phyloP scores from a whole-genome alignment of 2,329 filamentous ascomycete species.

The Fusarium nelsonii region DNA sequence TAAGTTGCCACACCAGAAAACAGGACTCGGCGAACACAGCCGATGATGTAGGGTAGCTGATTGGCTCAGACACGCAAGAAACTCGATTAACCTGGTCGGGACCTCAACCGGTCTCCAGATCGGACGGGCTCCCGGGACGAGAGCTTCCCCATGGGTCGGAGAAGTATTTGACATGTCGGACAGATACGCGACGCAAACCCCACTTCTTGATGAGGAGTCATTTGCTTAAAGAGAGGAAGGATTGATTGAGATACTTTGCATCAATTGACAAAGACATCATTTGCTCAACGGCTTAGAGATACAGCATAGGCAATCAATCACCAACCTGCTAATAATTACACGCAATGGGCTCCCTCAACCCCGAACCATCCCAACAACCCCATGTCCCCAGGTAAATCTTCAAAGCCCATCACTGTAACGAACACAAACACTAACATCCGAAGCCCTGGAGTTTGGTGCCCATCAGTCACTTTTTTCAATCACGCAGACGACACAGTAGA shows the following conservation, averaged over 20 bases:
- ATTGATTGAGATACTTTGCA: not conserved
- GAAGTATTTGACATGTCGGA: conserved; percentile 6
- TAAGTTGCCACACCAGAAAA: not conserved
- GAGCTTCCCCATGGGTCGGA: conserved; percentile 11
- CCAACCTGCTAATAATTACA: not conserved
- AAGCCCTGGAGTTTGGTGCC: conserved; percentile 58
- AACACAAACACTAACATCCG: not conserved
- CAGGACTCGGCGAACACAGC: not conserved
- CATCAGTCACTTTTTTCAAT: conserved; percentile 68
- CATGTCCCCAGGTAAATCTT: conserved; percentile 46
- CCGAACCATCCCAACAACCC: conserved; percentile 24
- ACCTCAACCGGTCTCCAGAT: not conserved
- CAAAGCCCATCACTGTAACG: not conserved
- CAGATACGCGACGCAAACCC: conserved; percentile 29
- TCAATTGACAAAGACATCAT: not conserved
- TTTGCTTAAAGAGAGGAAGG: conserved; percentile 17
- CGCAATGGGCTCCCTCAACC: conserved; percentile 36
- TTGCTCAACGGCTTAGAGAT: not conserved
- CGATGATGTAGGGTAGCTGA: not conserved
- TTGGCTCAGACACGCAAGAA: not conserved
- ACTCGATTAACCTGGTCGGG: not conserved
- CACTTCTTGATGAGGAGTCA: conserved; percentile 36
- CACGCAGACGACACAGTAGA: conserved; percentile 62
- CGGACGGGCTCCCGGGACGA: conserved; percentile 19
- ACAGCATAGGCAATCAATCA: not conserved